phyloP scores from a whole-genome alignment of 306 rosid genomes.

The Sesbania bispinosa region DNA sequence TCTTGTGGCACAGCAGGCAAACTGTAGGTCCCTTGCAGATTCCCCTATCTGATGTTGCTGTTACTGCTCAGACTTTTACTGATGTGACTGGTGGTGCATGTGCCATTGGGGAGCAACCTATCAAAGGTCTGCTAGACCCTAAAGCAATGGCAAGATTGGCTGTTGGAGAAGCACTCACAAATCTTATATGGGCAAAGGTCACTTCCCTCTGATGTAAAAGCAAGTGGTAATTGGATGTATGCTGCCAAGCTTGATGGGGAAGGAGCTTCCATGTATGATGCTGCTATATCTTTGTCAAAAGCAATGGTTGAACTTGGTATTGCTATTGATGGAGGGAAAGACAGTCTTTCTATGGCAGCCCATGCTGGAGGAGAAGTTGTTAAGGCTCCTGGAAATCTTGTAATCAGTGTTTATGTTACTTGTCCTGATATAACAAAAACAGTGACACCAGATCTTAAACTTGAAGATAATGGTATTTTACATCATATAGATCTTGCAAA shows the following conservation, averaged over 20 bases:
- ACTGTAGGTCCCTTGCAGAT: constrained; percentile 90
- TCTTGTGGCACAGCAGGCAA: constrained; percentile 91
- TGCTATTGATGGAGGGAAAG: constrained; percentile 94
- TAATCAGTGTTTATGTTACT: constrained; percentile 82
- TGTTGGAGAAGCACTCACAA: constrained; percentile 93
- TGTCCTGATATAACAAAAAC: constrained; percentile 92
- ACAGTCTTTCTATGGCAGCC: constrained; percentile 94
- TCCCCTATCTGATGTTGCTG: constrained; percentile 84
- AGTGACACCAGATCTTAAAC: constrained; percentile 82
- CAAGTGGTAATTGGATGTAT: constrained; percentile 94
- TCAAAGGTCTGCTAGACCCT: constrained; percentile 82
- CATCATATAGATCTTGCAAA: constrained; percentile 77
- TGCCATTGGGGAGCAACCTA: constrained; percentile 88
- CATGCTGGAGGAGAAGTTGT: constrained; percentile 74
- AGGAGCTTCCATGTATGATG: constrained; percentile 94
- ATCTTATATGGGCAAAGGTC: constrained; percentile 91
- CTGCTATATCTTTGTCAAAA: constrained; percentile 66
- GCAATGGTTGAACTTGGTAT: constrained; percentile 88
- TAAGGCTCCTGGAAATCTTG: constrained; percentile 94
- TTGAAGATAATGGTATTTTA: constrained; percentile 65
- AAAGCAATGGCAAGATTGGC: constrained; percentile 95
- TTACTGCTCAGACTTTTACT: constrained; percentile 71
- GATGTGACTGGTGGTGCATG: constrained; percentile 83
- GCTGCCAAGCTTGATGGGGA: constrained; percentile 95
- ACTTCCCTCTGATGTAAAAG: constrained; percentile 86